Conservation (phyloP, 345 rosid species). For the Tarenaya hassleriana region DNA sequence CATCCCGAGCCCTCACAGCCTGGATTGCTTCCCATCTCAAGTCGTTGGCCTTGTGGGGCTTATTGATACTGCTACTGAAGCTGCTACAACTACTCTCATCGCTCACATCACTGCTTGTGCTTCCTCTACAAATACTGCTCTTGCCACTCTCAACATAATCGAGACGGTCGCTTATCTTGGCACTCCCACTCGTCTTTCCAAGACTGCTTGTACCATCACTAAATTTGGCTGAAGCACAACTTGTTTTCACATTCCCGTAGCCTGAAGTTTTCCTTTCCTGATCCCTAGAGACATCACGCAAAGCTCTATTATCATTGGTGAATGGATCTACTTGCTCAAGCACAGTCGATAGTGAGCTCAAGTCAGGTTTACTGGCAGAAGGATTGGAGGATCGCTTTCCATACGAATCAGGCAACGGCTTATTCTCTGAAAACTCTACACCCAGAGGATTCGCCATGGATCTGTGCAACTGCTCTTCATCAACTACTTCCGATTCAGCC, state of each 20-base stretch:
- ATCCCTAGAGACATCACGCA: conserved; percentile 40
- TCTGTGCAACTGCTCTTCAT: conserved; percentile 28
- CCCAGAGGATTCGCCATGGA: conserved; percentile 27
- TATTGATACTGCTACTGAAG: conserved; percentile 75
- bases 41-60: conserved; percentile 87
- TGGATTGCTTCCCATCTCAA: conserved; percentile 95
- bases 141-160: conserved; percentile 81
- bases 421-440: conserved; percentile 38
- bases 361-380: conserved; percentile 36
- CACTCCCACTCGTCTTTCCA: conserved; percentile 67
- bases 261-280: conserved; percentile 64
- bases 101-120: conserved; percentile 83
- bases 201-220: conserved; percentile 71
- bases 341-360: conserved; percentile 35
- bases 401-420: conserved; percentile 31
- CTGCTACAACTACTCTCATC: conserved; percentile 92
- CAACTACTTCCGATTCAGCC: conserved; percentile 27
- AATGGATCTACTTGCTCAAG: conserved; percentile 39
- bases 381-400: conserved; percentile 36
- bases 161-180: conserved; percentile 68
- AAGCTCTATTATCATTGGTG: conserved; percentile 38
- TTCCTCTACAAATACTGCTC: conserved; percentile 87
- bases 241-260: conserved; percentile 59
- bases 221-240: conserved; percentile 70
- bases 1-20: conserved; percentile 62